Conservation (phyloP, 1,139 yeast genomes). For the Ogataea hybrid region DNA sequence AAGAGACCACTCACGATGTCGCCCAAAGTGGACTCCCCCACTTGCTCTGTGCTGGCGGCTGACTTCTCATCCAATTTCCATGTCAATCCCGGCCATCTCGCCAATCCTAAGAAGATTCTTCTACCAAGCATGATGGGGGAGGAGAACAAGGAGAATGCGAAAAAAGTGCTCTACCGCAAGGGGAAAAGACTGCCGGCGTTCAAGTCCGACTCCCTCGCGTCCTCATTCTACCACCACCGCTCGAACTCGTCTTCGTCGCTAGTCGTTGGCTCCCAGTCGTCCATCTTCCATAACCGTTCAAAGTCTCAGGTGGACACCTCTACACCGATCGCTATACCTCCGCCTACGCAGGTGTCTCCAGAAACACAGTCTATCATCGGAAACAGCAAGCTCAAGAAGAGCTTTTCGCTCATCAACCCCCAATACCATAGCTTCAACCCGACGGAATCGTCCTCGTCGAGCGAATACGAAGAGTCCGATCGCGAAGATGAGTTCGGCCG, state of each 20-base stretch:
- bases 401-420: constrained; percentile 22
- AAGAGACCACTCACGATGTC: constrained; percentile 29
- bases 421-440: constrained; percentile 18
- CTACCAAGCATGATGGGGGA: constrained; percentile 21
- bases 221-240: constrained; percentile 20
- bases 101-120: constrained; percentile 23
- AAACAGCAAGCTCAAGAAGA: constrained; percentile 18
- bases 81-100: constrained; percentile 28
- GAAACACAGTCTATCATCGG: constrained; percentile 21
- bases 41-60: constrained; percentile 42
- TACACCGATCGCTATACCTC: constrained; percentile 17
- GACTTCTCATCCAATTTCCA: constrained; percentile 47
- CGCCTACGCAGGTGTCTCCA: constrained; percentile 20
- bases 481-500: constrained; percentile 20
- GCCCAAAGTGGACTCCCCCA: constrained; percentile 39
- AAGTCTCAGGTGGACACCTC: constrained; percentile 9
- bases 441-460: constrained; percentile 19
- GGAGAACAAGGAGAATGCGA: constrained; percentile 17
- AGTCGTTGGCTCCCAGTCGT: constrained; percentile 3
- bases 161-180: constrained; percentile 11
- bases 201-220: constrained; percentile 19
- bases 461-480: constrained; percentile 23
- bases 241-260: constrained; percentile 22
- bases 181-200: constrained; percentile 15
- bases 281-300: constrained; percentile 16